Base-by-base conservation (phyloP, 805 yeast genomes). In the Kodamaea laetipori region DNA sequence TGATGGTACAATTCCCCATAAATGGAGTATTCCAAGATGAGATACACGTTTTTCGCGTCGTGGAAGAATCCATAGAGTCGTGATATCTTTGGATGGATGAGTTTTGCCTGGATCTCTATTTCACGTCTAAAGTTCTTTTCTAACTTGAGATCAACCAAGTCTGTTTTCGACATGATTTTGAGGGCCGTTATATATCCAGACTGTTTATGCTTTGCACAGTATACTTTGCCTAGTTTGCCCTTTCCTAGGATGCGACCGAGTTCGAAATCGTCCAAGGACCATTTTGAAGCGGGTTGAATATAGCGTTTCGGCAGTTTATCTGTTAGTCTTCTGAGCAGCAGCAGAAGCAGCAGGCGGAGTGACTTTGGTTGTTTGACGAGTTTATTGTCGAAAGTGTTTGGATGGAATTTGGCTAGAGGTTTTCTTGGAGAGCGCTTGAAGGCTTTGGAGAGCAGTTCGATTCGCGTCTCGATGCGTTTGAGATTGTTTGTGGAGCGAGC, bases 191-290 rank as follows among this genome's bases (percentile, higher is more conserved):
- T 73, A 58, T 79, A 86, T 1, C 95, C 95, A 0, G 88, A 76
- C 26, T 66, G 56, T 51, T 78, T 82, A 60, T 90, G 97, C 44
- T 76, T 75, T 6, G 85, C 97, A 58, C 96, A 86, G 63, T 89
- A 90, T 1, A 94, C 98, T 55, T 80, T 82, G 6, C 99, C 99
- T 56, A 90, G 82, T 61, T 90, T 89, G 5, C 99, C 99, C 58
- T 87, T 89, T 0, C 98, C 99, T 38, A 92, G 73, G 45, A 84
- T 82, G 42, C 82, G 77, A 12, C 97, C 98, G 33, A 92, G 76
- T 53, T 90, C 96, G 64, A 92, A 92, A 57, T 87, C 94, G 21
- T 70, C 64, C 16, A 82, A 33, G 18, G 33, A 11, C 34, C 34
- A 30, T 30, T 15, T 15, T 25, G 41, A 40, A 13, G 47, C 15